These are phyloP conservation scores for Fagopyrum tataricum DNA, from an alignment of 148 eudicot species.

Conservation along the genomic window DNA sequence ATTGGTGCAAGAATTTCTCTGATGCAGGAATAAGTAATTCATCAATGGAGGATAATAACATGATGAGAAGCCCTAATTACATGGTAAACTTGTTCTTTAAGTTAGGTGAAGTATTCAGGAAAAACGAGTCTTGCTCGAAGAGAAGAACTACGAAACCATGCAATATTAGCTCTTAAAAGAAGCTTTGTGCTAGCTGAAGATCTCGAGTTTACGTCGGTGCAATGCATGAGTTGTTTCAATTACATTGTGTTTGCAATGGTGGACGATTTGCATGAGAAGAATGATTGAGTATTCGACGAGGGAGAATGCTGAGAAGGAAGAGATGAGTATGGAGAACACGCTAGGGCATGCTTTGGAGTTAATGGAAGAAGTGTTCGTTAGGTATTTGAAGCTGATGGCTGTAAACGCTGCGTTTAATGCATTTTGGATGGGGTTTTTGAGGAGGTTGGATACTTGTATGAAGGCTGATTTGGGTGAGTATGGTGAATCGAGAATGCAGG, in stretches of 20 bases:
- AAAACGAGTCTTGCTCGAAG: conserved; percentile 78
- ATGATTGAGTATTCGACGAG: conserved; percentile 82
- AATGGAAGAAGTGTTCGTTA: conserved; percentile 53
- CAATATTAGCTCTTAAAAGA: conserved; percentile 48
- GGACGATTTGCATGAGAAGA: conserved; percentile 83
- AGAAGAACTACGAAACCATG: conserved; percentile 84
- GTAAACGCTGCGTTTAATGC: conserved; percentile 51
- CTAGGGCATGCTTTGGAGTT: conserved; percentile 74
- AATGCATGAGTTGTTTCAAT: conserved; percentile 51
- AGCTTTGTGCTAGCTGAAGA: conserved; percentile 63
- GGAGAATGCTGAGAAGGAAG: conserved; percentile 77
- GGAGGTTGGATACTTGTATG: conserved; percentile 94
- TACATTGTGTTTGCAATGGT: conserved; percentile 81
- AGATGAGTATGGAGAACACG: conserved; percentile 87
- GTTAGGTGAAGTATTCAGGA: conserved; percentile 68
- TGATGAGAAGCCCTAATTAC: conserved; percentile 21
- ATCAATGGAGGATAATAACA: conserved; percentile 35
- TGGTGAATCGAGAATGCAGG: conserved; percentile 57
- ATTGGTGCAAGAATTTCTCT: conserved; percentile 52
- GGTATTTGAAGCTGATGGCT: conserved; percentile 44
- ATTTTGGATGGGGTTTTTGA: conserved; percentile 72
- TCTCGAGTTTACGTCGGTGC: conserved; percentile 48
- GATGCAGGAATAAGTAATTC: conserved; percentile 60
- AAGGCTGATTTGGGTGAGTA: conserved; percentile 72
- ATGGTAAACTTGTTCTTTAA: conserved; percentile 46